A percentile compares a stretch with the other conserved stretches of the same genome.
Conservation (phyloP, 148 eudicot genomes). For the Mesembryanthemum crystallinum region DNA sequence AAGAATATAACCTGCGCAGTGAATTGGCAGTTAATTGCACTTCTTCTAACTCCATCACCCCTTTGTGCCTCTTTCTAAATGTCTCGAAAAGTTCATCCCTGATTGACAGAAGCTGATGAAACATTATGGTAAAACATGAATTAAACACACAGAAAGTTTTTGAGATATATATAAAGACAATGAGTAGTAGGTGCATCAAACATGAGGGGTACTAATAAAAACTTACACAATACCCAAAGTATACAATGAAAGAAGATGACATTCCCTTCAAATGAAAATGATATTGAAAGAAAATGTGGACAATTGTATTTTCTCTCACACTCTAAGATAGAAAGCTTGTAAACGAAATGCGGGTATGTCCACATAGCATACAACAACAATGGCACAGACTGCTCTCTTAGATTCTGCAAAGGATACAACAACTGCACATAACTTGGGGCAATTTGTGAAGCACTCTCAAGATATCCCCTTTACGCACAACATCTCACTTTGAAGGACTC, state of each 20-base stretch:
- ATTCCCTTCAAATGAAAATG: neutral
- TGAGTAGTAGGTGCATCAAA: neutral
- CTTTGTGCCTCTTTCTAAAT: conserved; percentile 91
- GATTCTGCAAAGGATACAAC: neutral
- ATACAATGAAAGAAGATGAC: neutral
- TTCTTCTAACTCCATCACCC: conserved; percentile 93
- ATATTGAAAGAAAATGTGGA: neutral
- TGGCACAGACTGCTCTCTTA: neutral
- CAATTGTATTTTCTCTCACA: no score
- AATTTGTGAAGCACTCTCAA: neutral
- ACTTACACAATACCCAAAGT: neutral
- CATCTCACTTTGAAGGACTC: neutral
- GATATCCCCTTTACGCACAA: no score
- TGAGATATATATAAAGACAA: neutral
- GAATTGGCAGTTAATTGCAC: conserved; percentile 92
- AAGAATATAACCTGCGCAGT: conserved; percentile 62
- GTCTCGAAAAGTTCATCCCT: conserved; percentile 97
- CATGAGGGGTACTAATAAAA: neutral
- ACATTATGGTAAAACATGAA: conserved; percentile 16
- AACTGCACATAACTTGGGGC: neutral
- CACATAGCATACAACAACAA: neutral
- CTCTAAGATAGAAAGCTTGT: neutral
- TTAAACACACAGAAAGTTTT: conserved; percentile 4
- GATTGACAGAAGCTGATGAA: conserved; percentile 65
- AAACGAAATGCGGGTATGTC: neutral